Percentiles rank a stretch among this genome's conserved stretches.
Evolutionary conservation across 371 early-diverging fungal species (phyloP).

Genomic region (Circinella minor): DNA sequence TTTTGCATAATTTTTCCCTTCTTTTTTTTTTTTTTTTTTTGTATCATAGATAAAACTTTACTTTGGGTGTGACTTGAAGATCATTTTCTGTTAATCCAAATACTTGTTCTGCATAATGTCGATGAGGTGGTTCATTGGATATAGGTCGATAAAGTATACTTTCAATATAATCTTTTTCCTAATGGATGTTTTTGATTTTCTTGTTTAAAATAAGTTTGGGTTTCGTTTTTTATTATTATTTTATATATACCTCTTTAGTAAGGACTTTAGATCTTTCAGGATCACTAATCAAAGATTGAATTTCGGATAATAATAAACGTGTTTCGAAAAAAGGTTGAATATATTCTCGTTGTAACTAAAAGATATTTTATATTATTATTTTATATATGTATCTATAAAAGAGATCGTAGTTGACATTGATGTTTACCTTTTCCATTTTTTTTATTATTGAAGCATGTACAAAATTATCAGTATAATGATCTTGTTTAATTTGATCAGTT

Average conservation of each 20-base stretch:
- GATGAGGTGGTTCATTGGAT: not conserved
- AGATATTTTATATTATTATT: no score
- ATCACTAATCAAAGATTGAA: constrained; percentile 9
- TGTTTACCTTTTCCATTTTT: no score
- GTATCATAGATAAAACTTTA: not conserved
- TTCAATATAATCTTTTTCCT: constrained; percentile 6
- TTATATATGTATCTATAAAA: no score
- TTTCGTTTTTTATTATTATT: no score
- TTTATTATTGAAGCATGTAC: no score
- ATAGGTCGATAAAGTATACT: constrained; percentile 5
- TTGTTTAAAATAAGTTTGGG: no score
- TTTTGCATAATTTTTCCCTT: not conserved
- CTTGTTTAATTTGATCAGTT: no score
- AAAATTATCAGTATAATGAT: no score
- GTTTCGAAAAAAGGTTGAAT: constrained; percentile 15
- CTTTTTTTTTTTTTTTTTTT: not conserved
- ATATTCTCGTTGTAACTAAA: constrained; percentile 5
- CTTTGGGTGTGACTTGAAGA: not conserved
- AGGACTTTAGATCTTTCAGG: not conserved
- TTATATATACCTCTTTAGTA: constrained; percentile 9
- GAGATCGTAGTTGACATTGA: no score
- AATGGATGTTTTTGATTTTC: no score
- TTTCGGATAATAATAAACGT: constrained; percentile 6
- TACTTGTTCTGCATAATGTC: constrained; percentile 5
- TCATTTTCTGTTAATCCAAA: constrained; percentile 2